Evolutionary conservation across 129 eudicot genomes (phyloP).

Genomic region (Flaveria trinervia): DNA sequence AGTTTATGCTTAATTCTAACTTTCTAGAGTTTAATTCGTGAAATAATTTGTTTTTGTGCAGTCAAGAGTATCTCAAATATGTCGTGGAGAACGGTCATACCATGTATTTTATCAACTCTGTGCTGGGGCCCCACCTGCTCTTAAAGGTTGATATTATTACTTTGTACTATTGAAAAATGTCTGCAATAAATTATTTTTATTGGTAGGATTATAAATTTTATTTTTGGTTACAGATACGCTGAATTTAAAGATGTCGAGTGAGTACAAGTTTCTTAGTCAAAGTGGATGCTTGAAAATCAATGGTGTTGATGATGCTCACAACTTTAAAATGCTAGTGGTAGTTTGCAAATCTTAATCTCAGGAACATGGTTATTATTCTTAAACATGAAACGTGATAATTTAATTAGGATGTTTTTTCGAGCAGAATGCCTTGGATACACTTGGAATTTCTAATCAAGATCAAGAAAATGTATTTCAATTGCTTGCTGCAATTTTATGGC

Average conservation of each 20-base stretch:
- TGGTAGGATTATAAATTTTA: background rate
- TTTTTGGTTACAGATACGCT: slow-evolving; percentile 51
- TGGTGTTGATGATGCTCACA: slow-evolving; percentile 70
- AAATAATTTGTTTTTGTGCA: slow-evolving; percentile 34
- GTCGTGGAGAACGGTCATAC: slow-evolving; percentile 84
- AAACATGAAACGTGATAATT: background rate
- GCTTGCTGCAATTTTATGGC: slow-evolving; percentile 90
- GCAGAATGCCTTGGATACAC: slow-evolving; percentile 31
- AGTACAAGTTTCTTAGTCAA: slow-evolving; percentile 78
- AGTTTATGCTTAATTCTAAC: background rate
- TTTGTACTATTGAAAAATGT: background rate
- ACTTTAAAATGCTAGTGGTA: slow-evolving; percentile 67
- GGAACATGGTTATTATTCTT: background rate
- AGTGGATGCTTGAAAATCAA: slow-evolving; percentile 70
- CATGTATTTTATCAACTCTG: slow-evolving; percentile 97
- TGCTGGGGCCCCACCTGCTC: slow-evolving; percentile 77
- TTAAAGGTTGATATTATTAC: slow-evolving; percentile 52
- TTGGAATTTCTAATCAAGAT: slow-evolving; percentile 51
- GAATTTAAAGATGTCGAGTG: slow-evolving; percentile 65
- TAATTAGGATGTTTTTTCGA: background rate
- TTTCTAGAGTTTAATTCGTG: background rate
- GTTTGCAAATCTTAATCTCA: background rate
- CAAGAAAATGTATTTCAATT: slow-evolving; percentile 69
- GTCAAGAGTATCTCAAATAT: slow-evolving; percentile 94
- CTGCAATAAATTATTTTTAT: background rate